Evolutionary conservation across 2,329 filamentous ascomycete genomes (phyloP).

Genomic region (Talaromyces sp.): DNA sequence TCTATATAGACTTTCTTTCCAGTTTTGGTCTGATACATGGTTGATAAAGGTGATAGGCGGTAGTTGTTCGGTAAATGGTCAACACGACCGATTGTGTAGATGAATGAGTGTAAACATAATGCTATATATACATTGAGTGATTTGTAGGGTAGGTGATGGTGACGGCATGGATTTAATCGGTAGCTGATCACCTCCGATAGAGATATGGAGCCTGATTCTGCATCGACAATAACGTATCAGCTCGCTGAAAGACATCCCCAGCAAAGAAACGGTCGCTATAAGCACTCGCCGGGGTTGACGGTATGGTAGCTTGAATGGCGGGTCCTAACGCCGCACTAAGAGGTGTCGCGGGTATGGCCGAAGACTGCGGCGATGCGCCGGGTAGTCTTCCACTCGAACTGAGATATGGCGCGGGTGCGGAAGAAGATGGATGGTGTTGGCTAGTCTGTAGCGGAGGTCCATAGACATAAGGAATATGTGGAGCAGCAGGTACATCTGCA

Average conservation of each 20-base stretch:
- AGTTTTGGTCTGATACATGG: not conserved
- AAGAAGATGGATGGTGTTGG: slow-evolving; percentile 34
- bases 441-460: slow-evolving; percentile 34
- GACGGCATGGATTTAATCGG: not conserved
- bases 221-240: slow-evolving; percentile 47
- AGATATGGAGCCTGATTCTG: slow-evolving; percentile 42
- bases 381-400: slow-evolving; percentile 2
- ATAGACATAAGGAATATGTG: slow-evolving; percentile 32
- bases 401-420: slow-evolving; percentile 15
- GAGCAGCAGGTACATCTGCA: slow-evolving; percentile 38
- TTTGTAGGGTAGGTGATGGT: not conserved
- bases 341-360: slow-evolving; percentile 75
- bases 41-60: not conserved
- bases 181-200: slow-evolving; percentile 34
- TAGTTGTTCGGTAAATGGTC: not conserved
- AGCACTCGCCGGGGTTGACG: slow-evolving; percentile 54
- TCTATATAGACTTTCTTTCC: not conserved
- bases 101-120: not conserved
- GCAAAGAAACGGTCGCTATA: slow-evolving; percentile 50
- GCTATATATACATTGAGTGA: not conserved
- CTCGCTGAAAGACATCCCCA: slow-evolving; percentile 49
- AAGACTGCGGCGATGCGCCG: slow-evolving; percentile 47
- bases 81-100: not conserved
- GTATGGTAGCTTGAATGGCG: slow-evolving; percentile 84
- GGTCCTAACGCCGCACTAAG: slow-evolving; percentile 85